Evolutionary conservation across 1,139 yeast genomes (phyloP), one percentile per base, ranked within the genome.

Genomic region (Yamadazyma taylorii): DNA sequence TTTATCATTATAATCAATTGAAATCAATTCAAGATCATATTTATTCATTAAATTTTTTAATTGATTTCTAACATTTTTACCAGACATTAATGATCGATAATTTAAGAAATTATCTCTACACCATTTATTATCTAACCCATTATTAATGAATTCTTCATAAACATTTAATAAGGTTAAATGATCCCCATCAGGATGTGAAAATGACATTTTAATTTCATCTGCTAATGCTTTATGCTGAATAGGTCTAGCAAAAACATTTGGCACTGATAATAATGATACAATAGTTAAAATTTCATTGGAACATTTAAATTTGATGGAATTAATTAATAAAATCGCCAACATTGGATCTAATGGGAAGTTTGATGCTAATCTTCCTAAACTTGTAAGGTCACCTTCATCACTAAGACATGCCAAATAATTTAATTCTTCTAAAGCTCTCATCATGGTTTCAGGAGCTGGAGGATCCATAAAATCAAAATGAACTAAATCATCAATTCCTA

Each of bases 371-470:
- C 96, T 76, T 40, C 98, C 98, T 43, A 92, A 69, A 0, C 92
- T 75, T 0, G 98, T 92, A 51, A 92, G 69, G 41, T 84, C 84
- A 42, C 98, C 98, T 35, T 88, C 94, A 57, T 92, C 97, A 47
- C 89, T 88, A 41, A 92, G 74, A 66, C 97, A 92, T 19, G 83
- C 82, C 44, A 92, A 71, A 58, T 88, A 92, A 57, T 92, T 90
- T 55, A 92, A 75, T 61, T 92, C 98, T 63, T 92, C 98, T 50
- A 92, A 70, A 0, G 98, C 97, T 60, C 97, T 78, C 97, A 92
- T 90, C 98, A 92, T 92, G 7, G 98, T 92, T 63, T 92, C 98
- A 4, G 97, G 97, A 1, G 98, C 97, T n/a, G 98, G 98, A 7
- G 98, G 97, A 57, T 92, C 98, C 96, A 92, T 92, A 56, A 92